Conservation (phyloP, 257 asterid genomes). For the Eustoma russellianum region DNA sequence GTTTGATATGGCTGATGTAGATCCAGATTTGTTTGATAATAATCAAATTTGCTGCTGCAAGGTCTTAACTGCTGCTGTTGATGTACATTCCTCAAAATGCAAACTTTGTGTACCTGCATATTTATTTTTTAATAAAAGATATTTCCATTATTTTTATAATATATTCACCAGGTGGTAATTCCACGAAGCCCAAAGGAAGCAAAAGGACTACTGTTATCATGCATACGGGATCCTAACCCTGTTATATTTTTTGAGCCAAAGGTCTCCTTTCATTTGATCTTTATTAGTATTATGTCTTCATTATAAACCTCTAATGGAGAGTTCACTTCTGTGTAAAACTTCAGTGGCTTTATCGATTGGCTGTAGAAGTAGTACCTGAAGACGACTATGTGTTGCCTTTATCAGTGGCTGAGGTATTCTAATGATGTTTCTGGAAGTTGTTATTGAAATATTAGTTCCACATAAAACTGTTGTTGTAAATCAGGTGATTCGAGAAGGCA, state of each 20-base stretch:
- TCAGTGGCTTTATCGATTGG: conserved; percentile 93
- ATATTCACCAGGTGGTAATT: conserved; percentile 64
- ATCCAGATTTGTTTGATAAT: too few species aligned
- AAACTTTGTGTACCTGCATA: too few species aligned
- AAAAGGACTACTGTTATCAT: conserved; percentile 73
- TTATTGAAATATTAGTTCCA: too few species aligned
- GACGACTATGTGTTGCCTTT: conserved; percentile 79
- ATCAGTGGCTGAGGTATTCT: conserved; percentile 89
- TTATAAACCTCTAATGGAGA: not conserved
- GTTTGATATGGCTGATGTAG: too few species aligned
- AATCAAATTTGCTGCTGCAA: too few species aligned
- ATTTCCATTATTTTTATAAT: too few species aligned
- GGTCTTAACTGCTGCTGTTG: too few species aligned
- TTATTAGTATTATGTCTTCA: not conserved
- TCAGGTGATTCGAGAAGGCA: conserved; percentile 89
- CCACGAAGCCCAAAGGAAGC: conserved; percentile 96
- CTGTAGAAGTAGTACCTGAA: conserved; percentile 94
- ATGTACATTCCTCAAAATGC: too few species aligned
- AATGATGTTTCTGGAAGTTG: not conserved
- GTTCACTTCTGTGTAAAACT: not conserved
- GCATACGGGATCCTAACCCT: conserved; percentile 92
- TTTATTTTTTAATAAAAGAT: too few species aligned
- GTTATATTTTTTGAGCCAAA: conserved; percentile 92
- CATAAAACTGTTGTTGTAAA: not conserved
- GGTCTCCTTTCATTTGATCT: conserved; percentile 27